phyloP scores from a whole-genome alignment of 306 rosid species.

The Trichosanthes truncata region DNA sequence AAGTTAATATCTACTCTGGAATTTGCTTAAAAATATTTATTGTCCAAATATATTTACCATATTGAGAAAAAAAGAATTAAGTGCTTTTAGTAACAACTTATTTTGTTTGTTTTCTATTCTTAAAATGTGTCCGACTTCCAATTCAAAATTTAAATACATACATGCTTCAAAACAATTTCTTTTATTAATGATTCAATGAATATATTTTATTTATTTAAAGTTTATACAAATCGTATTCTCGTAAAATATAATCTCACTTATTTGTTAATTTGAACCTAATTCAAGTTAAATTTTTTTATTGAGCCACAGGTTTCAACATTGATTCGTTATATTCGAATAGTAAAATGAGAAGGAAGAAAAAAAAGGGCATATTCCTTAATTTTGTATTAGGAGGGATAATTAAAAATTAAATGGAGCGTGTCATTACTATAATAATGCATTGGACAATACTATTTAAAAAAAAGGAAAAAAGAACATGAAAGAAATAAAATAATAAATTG shows the following conservation, averaged over 20 bases:
- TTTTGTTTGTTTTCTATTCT: background rate
- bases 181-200: background rate
- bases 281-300: background rate
- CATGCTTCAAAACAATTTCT: background rate
- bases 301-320: no score
- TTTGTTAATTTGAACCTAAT: no score
- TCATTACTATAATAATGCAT: background rate
- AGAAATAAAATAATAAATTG: background rate
- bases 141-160: background rate
- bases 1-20: background rate
- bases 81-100: background rate
- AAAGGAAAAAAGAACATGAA: background rate
- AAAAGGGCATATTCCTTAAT: background rate
- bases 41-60: background rate
- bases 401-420: slow-evolving; percentile 1
- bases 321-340: no score
- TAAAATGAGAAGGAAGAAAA: background rate
- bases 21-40: background rate
- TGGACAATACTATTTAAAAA: background rate
- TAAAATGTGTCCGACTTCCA: background rate
- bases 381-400: background rate
- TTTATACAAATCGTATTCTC: background rate
- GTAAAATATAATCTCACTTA: background rate
- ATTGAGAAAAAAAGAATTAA: background rate
- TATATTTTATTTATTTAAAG: background rate